Percentiles rank a stretch among this genome's conserved stretches.
Conservation (phyloP, 257 asterid genomes). For the Penstemon newberryi region DNA sequence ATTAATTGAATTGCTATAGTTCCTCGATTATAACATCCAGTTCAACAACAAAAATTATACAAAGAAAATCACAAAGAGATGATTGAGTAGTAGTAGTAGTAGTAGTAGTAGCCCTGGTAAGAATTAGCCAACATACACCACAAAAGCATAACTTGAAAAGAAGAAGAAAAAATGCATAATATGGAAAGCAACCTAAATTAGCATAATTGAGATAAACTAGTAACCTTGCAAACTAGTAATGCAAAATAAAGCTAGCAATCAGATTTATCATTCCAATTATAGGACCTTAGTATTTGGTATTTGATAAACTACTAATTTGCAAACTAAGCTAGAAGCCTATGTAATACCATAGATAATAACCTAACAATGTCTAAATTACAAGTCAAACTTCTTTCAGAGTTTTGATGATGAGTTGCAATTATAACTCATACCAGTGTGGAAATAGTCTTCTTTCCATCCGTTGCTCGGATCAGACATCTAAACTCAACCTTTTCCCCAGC, state of each 20-base stretch:
- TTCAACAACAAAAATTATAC: no score
- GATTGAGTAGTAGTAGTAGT: not conserved
- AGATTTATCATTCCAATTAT: slow-evolving; percentile 6
- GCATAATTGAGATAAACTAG: no score
- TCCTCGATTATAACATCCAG: no score
- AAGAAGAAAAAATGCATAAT: not conserved
- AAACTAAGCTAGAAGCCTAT: not conserved
- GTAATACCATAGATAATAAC: not conserved
- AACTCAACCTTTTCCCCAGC: slow-evolving; percentile 68
- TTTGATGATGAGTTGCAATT: slow-evolving; percentile 10
- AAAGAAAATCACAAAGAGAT: no score
- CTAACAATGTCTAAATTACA: slow-evolving; percentile 20
- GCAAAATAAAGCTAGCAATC: not conserved
- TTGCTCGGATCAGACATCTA: slow-evolving; percentile 80
- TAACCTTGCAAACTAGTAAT: no score
- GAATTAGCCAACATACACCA: not conserved
- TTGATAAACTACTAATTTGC: not conserved
- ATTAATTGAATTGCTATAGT: no score
- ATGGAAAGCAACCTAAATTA: no score
- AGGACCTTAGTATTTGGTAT: not conserved
- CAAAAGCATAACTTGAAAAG: not conserved
- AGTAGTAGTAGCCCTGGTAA: not conserved
- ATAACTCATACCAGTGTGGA: slow-evolving; percentile 56
- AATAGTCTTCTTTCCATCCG: slow-evolving; percentile 77
- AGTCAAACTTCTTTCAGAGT: slow-evolving; percentile 10